Percentiles rank a stretch among this genome's conserved stretches.
Evolutionary conservation across 305 asterid species (phyloP).

Genomic region (Plantago coronopus): DNA sequence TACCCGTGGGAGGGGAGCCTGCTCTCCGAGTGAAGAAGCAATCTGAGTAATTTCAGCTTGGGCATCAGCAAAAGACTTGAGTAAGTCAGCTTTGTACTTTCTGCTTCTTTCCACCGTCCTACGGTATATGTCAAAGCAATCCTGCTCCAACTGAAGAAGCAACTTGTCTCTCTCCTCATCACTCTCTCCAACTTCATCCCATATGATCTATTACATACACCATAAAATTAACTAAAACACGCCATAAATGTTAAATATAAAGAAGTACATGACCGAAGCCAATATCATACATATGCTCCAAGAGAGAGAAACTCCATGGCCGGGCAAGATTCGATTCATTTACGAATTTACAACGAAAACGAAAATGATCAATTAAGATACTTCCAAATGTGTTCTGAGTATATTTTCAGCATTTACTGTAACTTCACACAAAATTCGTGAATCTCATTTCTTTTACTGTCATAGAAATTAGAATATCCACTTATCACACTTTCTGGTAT

Average conservation of each 20-base stretch:
- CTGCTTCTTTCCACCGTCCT: conserved; percentile 59
- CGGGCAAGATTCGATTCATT: too few relatives aligned
- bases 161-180: conserved; percentile 62
- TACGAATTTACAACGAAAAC: too few relatives aligned
- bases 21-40: conserved; percentile 62
- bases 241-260: background rate
- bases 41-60: conserved; percentile 60
- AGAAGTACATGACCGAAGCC: background rate
- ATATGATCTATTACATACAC: conserved; percentile 41
- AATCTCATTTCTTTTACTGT: too few relatives aligned
- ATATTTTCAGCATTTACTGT: too few relatives aligned
- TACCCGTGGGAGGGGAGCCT: conserved; percentile 50
- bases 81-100: conserved; percentile 55
- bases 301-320: too few relatives aligned
- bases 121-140: conserved; percentile 69
- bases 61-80: conserved; percentile 48
- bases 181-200: conserved; percentile 77
- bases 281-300: too few relatives aligned
- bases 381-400: too few relatives aligned
- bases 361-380: too few relatives aligned
- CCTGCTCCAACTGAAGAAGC: conserved; percentile 79
- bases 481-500: too few relatives aligned
- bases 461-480: too few relatives aligned
- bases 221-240: background rate
- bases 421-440: too few relatives aligned